These are phyloP conservation scores for Guyanaporus albipodus DNA, from an alignment of 768 basidiomycete genomes.

Conservation along the genomic window DNA sequence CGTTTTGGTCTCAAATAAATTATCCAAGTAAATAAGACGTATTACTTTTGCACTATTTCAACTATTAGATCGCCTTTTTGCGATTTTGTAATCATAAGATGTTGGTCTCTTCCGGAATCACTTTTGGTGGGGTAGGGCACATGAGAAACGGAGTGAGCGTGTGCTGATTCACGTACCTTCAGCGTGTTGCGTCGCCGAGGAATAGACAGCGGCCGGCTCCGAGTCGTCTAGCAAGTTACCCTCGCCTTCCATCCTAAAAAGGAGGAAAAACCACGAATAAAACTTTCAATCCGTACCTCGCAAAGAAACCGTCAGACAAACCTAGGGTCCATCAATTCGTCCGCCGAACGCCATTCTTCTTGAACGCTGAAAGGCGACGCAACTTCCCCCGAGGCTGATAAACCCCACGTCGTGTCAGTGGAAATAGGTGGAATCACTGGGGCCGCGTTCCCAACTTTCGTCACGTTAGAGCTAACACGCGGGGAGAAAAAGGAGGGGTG, in stretches of 20 bases:
- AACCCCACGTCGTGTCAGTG: slow-evolving; percentile 40
- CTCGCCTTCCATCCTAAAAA: background rate
- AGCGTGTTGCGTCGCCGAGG: background rate
- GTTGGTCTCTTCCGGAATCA: no score
- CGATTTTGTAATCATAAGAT: no score
- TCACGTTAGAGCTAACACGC: background rate
- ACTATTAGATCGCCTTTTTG: no score
- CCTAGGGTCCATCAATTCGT: slow-evolving; percentile 7
- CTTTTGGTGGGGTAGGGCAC: no score
- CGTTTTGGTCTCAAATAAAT: no score
- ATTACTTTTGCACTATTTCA: no score
- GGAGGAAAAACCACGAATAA: background rate
- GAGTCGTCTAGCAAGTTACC: background rate
- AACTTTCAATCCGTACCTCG: background rate
- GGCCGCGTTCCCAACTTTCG: background rate
- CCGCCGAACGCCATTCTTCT: background rate
- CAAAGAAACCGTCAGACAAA: background rate
- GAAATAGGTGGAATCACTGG: slow-evolving; percentile 69
- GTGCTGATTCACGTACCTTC: slow-evolving; percentile 2
- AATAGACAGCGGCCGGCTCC: background rate
- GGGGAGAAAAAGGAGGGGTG: background rate
- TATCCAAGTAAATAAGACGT: no score
- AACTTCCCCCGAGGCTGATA: slow-evolving; percentile 51
- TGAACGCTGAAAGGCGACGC: slow-evolving; percentile 37
- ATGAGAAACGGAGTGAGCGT: no score